Evolutionary conservation across 176 grass and related monocot genomes (phyloP), one percentile per base, ranked within the genome.

Genomic region (Oryza meridionalis): DNA sequence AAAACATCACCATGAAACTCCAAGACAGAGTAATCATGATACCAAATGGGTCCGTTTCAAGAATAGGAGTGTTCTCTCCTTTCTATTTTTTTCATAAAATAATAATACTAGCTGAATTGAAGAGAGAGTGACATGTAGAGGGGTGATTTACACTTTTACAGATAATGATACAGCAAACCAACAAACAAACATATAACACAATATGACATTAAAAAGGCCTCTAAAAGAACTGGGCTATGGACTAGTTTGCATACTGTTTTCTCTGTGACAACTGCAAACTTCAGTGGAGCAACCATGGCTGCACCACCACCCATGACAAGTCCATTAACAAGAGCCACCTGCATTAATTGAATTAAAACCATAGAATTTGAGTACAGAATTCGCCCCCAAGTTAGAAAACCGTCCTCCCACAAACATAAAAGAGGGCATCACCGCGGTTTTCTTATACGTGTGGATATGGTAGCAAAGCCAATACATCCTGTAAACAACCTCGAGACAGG

Each of bases 381-480:
- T 70, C 15, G 2, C 70, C 49, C 43, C 22, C 4, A 7, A 11
- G 19, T 31, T 42, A 47, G 79, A 77, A 5, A 77, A 6, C 38
- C 9, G 42, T 74, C 69, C 11, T 76, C 16, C 53, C 4, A 25
- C 9, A 25, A 73, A 43, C 3, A 76, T 69, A 50, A 19, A 76
- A 73, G 16, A 58, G 58, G 21, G 44, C 14, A 77, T 42, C 82
- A 99, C 96, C 83, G 25, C 81, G 12, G 87, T 85, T 90, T 94
- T 99, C 88, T 99, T 96, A 53, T 96, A 99, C 7, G 96, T 96
- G 59, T 96, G 96, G 45, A 99, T 92, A 79, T 98, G 96, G 78
- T 96, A 95, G 82, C 96, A 98, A 69, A 98, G 87, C 93, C 96
- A 95, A 73, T 98, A 98, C 96, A 98, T 98, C 79, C 93, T 98